phyloP scores from a whole-genome alignment of 371 early-diverging fungal species.

The Actinomortierella ambigua region DNA sequence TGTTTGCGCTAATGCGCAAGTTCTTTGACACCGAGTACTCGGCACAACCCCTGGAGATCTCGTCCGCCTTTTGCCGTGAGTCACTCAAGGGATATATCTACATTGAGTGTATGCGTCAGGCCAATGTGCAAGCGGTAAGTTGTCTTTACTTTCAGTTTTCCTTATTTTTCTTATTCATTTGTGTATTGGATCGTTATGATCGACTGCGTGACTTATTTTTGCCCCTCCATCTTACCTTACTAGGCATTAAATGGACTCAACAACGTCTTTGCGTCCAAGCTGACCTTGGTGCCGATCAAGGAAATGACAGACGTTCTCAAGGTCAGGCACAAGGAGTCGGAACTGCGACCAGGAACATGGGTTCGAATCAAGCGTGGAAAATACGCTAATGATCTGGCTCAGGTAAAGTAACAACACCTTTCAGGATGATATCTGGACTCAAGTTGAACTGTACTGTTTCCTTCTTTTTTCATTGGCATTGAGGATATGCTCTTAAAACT shows the following conservation, averaged over 20 bases:
- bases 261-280: conserved; percentile 73
- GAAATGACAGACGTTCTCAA: conserved; percentile 96
- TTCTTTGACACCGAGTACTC: conserved; percentile 70
- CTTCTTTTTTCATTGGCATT: not conserved
- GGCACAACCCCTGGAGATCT: conserved; percentile 68
- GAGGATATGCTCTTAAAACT: not conserved
- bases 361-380: conserved; percentile 95
- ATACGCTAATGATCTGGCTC: conserved; percentile 95
- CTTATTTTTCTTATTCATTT: not conserved
- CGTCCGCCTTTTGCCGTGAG: conserved; percentile 88
- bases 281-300: conserved; percentile 91
- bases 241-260: conserved; percentile 73
- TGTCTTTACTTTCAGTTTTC: too few relatives aligned
- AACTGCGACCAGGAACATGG: conserved; percentile 86
- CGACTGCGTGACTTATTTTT: not conserved
- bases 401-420: conserved; percentile 51
- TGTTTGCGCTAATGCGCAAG: conserved; percentile 83
- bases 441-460: not conserved
- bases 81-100: conserved; percentile 95
- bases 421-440: too few relatives aligned
- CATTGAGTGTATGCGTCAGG: conserved; percentile 89
- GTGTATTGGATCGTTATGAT: not conserved
- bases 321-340: conserved; percentile 70
- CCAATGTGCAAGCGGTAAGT: conserved; percentile 79
- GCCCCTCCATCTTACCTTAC: conserved; percentile 35